phyloP scores from a whole-genome alignment of 441 rosid species.

The Oxalis stricta region DNA sequence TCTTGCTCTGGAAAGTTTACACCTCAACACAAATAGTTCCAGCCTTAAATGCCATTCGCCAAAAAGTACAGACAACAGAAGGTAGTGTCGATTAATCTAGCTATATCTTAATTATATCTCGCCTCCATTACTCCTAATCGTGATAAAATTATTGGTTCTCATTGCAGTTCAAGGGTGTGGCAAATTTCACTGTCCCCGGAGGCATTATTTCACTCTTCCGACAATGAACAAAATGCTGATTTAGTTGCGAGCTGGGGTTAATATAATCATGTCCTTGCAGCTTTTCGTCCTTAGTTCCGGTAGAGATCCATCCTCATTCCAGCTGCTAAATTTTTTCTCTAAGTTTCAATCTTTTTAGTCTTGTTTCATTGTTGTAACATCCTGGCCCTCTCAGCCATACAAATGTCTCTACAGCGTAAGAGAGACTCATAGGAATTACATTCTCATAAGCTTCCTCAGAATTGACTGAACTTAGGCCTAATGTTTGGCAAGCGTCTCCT shows the following conservation, averaged over 20 bases:
- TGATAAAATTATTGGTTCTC: slow-evolving; percentile 6
- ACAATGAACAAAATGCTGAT: slow-evolving; percentile 21
- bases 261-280: slow-evolving; percentile 5
- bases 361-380: slow-evolving; percentile 27
- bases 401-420: not conserved
- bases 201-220: slow-evolving; percentile 44
- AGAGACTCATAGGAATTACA: too few relatives aligned
- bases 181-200: slow-evolving; percentile 38
- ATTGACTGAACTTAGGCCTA: too few relatives aligned
- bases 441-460: too few relatives aligned
- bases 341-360: slow-evolving; percentile 6
- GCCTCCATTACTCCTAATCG: not conserved
- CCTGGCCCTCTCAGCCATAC: slow-evolving; percentile 17
- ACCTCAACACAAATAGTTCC: slow-evolving; percentile 46
- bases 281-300: slow-evolving; percentile 6
- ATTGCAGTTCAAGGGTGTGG: slow-evolving; percentile 70
- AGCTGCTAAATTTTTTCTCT: slow-evolving; percentile 7
- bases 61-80: slow-evolving; percentile 61
- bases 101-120: not conserved
- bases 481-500: too few relatives aligned
- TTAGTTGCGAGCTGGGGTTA: slow-evolving; percentile 5
- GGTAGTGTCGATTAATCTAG: slow-evolving; percentile 23
- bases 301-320: slow-evolving; percentile 17
- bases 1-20: slow-evolving; percentile 66
- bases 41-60: slow-evolving; percentile 49